phyloP scores from a whole-genome alignment of 2,329 filamentous ascomycete genomes.

The Aspergillus sp. region DNA sequence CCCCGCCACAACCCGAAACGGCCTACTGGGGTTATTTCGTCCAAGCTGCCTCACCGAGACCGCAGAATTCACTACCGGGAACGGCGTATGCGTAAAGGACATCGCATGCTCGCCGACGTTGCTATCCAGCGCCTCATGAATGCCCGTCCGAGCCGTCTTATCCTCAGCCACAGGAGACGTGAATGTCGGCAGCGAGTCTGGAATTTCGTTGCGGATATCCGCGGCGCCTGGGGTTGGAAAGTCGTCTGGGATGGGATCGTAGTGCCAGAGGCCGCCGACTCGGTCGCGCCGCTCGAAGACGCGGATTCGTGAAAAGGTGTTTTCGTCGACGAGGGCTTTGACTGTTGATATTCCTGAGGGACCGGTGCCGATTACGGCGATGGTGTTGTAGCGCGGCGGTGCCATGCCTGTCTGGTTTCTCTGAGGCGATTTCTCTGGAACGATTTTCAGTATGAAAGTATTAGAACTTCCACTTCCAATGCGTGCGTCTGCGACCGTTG shows the following conservation, averaged over 20 bases:
- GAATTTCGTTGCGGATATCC: conserved; percentile 8
- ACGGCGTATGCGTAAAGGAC: conserved; percentile 28
- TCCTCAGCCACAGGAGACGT: conserved; percentile 19
- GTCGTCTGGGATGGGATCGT: conserved; percentile 26
- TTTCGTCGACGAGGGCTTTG: conserved; percentile 31
- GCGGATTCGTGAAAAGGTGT: conserved; percentile 30
- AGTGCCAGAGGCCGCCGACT: conserved; percentile 34
- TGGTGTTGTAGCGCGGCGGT: conserved; percentile 5
- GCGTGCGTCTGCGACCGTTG: too few relatives aligned
- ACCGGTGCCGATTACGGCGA: conserved; percentile 13
- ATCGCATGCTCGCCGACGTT: conserved; percentile 30
- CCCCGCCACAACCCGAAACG: conserved; percentile 22
- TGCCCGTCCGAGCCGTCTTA: conserved; percentile 24
- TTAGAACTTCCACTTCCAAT: too few relatives aligned
- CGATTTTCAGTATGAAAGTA: too few relatives aligned
- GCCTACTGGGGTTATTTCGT: conserved; percentile 23
- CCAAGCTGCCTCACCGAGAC: conserved; percentile 21
- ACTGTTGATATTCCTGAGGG: conserved; percentile 5
- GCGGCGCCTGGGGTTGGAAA: conserved; percentile 16
- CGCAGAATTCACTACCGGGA: conserved; percentile 25
- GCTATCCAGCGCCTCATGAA: conserved; percentile 26
- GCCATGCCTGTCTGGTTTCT: too few relatives aligned
- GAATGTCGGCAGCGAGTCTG: conserved; percentile 19
- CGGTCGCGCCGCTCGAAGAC: conserved; percentile 34
- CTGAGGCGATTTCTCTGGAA: not conserved